Base-by-base conservation (phyloP, 805 yeast species). In the Candida cerambycidarum region DNA sequence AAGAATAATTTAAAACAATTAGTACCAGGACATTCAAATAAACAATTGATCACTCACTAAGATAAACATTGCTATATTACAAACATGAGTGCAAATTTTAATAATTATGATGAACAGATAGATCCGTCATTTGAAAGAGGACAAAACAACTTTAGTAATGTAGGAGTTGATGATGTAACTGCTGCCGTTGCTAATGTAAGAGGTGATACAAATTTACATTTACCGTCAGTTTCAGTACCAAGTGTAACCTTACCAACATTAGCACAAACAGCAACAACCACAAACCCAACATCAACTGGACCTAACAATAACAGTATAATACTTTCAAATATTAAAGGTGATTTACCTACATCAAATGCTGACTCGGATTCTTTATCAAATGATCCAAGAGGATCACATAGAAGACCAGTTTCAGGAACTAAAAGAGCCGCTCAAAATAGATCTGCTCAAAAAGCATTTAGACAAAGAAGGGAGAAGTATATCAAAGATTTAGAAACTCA, bases 361-460 rank as follows among this genome's bases (percentile, higher is more conserved):
- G 21, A 14, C 13, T 28, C 29, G n/a, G 38, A 33, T 17, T 17
- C 42, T 3, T 12, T 32, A n/a, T 32, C 35, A 9, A 32, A 15
- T 32, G 35, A 32, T 32, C 37, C 37, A 21, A 21, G 29, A 14
- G 27, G 15, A 11, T n/a, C 5, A 12, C 21, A 27, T 28, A 40
- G 44, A 35, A 39, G 78, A 43, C 73, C 76, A 13, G 65, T 83
- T 32, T 74, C 82, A 16, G 76, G 73, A 43, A 79, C 93, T 31
- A 88, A 87, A 62, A 79, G 97, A 49, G 97, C 97, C 1, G 89
- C 84, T 7, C 97, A 90, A 65, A 90, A 90, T 69, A 73, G 97
- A 57, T 82, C 80, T 47, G 97, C 97, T 4, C 97, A 90, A 66
- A 79, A 87, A 52, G 96, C 96, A 7, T 90, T 89, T 66, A 77